phyloP scores from a whole-genome alignment of 257 asterid species.

The Salvia hispanica region DNA sequence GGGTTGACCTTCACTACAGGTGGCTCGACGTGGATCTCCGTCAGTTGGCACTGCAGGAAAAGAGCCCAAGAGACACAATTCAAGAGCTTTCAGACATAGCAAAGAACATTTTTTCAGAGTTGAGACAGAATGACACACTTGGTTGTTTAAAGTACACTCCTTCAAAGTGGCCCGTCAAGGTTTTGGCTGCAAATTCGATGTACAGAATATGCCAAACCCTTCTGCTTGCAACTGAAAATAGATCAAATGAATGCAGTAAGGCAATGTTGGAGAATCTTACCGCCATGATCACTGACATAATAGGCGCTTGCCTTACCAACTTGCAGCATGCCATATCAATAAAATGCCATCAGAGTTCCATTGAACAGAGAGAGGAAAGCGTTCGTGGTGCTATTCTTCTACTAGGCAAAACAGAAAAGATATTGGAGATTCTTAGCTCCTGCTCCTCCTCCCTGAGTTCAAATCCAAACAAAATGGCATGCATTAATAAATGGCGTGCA shows the following conservation, averaged over 20 bases:
- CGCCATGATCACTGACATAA: constrained; percentile 52
- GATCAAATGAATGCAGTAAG: constrained; percentile 37
- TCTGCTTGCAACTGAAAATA: constrained; percentile 37
- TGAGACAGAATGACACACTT: constrained; percentile 35
- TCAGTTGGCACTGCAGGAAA: constrained; percentile 37
- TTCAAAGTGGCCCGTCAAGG: constrained; percentile 62
- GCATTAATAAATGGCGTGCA: constrained; percentile 65
- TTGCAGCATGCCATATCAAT: constrained; percentile 54
- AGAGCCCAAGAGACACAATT: constrained; percentile 46
- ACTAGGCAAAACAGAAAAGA: constrained; percentile 63
- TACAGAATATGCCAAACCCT: constrained; percentile 72
- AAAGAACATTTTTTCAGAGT: constrained; percentile 48
- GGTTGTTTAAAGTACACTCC: constrained; percentile 47
- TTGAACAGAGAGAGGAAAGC: constrained; percentile 54
- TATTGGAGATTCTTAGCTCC: constrained; percentile 59
- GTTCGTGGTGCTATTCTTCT: constrained; percentile 56
- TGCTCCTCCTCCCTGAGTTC: constrained; percentile 44
- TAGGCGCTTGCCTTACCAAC: constrained; percentile 76
- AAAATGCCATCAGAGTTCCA: constrained; percentile 56
- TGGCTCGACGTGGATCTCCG: constrained; percentile 74
- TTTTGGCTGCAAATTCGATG: constrained; percentile 77
- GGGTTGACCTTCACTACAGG: constrained; percentile 62
- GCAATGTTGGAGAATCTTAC: constrained; percentile 46
- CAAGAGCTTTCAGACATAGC: constrained; percentile 58
- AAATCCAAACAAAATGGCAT: constrained; percentile 41